Evolutionary conservation across 805 yeast genomes (phyloP), one percentile per base, ranked within the genome.

Genomic region (Saccharomycopsis amapae): DNA sequence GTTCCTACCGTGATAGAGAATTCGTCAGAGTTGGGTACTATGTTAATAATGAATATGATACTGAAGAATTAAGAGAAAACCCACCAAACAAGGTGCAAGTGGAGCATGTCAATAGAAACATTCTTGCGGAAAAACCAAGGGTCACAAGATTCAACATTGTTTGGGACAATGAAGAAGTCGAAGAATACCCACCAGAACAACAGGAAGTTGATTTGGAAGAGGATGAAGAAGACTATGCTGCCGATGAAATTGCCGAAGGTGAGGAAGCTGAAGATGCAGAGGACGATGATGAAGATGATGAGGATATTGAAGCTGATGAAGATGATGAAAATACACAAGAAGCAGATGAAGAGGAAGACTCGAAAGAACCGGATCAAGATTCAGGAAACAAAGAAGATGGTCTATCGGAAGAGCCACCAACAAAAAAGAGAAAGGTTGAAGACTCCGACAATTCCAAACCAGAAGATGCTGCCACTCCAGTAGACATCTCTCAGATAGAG

Each of bases 21-120:
- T 93, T 93, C 67, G 98, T 93, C 1, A 72, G 97, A 50, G 98
- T 93, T 4, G 98, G 98, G 0, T 93, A 93, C 66, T 93, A 93
- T 59, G 98, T 93, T 49, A 93, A 93, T 66, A 93, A 93, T 64
- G 99, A 93, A 59, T 93, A 93, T 58, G 97, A 90, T 59, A 72
- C 81, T 13, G 97, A 90, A 60, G 97, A 93, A 56, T 66, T 93
- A 57, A 74, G 96, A 47, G 96, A 88, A 59, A 86, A 85, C 53
- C 97, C 97, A 1, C 97, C 97, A 2, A 76, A 81, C 1, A 86
- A 88, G 59, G 96, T 90, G 1, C 96, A 86, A 58, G 88, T 90
- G 3, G 96, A 87, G 48, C 93, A 85, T 58, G 96, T 93, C 34
- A 95, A 86, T 24, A 76, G 99, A 59, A 93, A 90, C 63, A 85